Percentiles rank a stretch among this genome's conserved stretches.
Conservation (phyloP, 176 grass and related monocot genomes). For the Rhynchospora breviuscula region DNA sequence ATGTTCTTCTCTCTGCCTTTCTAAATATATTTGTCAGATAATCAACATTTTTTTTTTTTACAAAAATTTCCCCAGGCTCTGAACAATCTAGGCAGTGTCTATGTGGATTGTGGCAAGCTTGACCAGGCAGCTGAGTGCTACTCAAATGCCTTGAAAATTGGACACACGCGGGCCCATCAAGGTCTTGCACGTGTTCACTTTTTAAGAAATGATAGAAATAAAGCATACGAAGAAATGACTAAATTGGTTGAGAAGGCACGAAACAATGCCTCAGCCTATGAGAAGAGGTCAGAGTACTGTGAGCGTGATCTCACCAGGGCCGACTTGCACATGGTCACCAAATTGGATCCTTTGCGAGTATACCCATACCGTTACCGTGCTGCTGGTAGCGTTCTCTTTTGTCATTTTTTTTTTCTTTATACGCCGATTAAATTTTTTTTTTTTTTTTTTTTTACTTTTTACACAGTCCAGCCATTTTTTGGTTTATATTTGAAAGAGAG, state of each 20-base stretch:
- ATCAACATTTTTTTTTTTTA: not conserved
- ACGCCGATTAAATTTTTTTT: too few species aligned
- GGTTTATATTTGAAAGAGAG: not conserved
- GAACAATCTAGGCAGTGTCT: conserved; percentile 98
- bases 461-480: too few species aligned
- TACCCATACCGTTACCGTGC: conserved; percentile 98
- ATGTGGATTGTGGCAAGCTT: conserved; percentile 88
- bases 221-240: conserved; percentile 92
- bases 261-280: conserved; percentile 94
- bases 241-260: conserved; percentile 96
- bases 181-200: conserved; percentile 92
- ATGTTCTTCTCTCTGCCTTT: not conserved
- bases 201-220: conserved; percentile 56
- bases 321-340: conserved; percentile 84
- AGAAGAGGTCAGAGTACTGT: conserved; percentile 95
- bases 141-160: conserved; percentile 80
- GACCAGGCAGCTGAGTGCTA: conserved; percentile 96
- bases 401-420: not conserved
- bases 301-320: conserved; percentile 78
- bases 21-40: not conserved
- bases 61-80: conserved; percentile 46
- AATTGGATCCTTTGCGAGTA: conserved; percentile 85
- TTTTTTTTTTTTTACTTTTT: too few species aligned
- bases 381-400: conserved; percentile 50
- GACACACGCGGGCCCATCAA: conserved; percentile 94